Percentiles rank a stretch among this genome's conserved stretches.
These are phyloP conservation scores for Dryas drummondii DNA, from an alignment of 306 rosid genomes.

Conservation along the genomic window DNA sequence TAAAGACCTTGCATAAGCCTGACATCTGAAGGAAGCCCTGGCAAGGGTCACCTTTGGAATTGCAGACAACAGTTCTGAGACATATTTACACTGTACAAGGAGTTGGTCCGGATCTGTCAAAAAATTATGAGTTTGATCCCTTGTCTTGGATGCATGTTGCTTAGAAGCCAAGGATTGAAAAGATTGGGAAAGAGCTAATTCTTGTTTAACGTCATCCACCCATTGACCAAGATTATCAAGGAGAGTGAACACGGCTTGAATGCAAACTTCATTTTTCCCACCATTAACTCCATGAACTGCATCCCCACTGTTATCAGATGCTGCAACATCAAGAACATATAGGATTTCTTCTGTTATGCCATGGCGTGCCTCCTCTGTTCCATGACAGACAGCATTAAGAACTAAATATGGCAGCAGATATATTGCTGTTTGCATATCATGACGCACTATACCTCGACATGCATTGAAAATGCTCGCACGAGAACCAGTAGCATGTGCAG, in stretches of 20 bases:
- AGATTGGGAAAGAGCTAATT: constrained; percentile 68
- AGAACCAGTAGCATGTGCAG: constrained; percentile 83
- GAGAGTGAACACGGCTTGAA: constrained; percentile 94
- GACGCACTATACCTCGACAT: constrained; percentile 90
- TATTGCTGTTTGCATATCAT: constrained; percentile 87
- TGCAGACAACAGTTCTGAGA: constrained; percentile 77
- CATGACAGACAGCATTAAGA: constrained; percentile 89
- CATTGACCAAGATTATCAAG: constrained; percentile 98
- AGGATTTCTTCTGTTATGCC: constrained; percentile 84
- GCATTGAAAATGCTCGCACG: constrained; percentile 91
- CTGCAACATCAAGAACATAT: constrained; percentile 84
- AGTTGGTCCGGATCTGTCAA: constrained; percentile 60
- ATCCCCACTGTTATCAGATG: constrained; percentile 76
- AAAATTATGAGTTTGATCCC: constrained; percentile 50
- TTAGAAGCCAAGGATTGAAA: constrained; percentile 52
- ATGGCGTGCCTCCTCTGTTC: constrained; percentile 79
- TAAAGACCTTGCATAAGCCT: constrained; percentile 93
- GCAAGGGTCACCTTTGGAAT: constrained; percentile 88
- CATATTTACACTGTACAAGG: constrained; percentile 74
- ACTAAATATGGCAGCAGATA: constrained; percentile 94
- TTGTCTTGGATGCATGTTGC: constrained; percentile 62
- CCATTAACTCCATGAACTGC: constrained; percentile 64
- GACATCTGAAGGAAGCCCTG: constrained; percentile 90
- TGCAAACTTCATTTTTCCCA: constrained; percentile 93
- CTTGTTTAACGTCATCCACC: constrained; percentile 90